phyloP scores from a whole-genome alignment of 1,284 basidiomycete genomes.

The Dichomitus squalens region DNA sequence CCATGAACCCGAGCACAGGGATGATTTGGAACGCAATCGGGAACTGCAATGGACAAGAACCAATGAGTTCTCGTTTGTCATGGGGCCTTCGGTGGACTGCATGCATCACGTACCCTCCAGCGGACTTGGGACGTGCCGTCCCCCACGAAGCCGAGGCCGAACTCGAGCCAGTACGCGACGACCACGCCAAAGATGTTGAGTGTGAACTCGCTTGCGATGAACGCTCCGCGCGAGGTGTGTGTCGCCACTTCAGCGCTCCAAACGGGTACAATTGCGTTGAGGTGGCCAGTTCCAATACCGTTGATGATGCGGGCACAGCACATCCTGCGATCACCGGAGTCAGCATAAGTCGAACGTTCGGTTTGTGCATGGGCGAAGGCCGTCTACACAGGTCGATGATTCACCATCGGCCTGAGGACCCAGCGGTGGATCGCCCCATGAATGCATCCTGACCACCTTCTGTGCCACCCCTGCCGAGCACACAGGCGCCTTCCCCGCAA shows the following conservation, averaged over 20 bases:
- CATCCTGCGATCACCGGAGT: slow-evolving; percentile 39
- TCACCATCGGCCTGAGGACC: too few relatives aligned
- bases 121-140: slow-evolving; percentile 45
- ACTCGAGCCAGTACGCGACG: slow-evolving; percentile 57
- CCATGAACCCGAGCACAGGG: slow-evolving; percentile 47
- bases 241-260: slow-evolving; percentile 52
- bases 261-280: slow-evolving; percentile 56
- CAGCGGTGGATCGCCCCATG: too few relatives aligned
- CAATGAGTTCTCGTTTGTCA: background rate
- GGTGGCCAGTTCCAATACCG: slow-evolving; percentile 52
- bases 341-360: too few relatives aligned
- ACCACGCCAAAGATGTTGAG: slow-evolving; percentile 56
- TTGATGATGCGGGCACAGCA: slow-evolving; percentile 53
- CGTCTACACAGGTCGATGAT: too few relatives aligned
- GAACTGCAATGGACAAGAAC: slow-evolving; percentile 36
- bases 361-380: too few relatives aligned
- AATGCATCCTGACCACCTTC: too few relatives aligned
- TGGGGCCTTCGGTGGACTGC: background rate
- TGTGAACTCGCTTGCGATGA: slow-evolving; percentile 40
- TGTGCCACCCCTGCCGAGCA: too few relatives aligned
- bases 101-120: slow-evolving; percentile 40
- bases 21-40: slow-evolving; percentile 53
- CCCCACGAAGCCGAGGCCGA: slow-evolving; percentile 49
- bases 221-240: slow-evolving; percentile 46
- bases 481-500: background rate